Percentiles rank a stretch among this genome's conserved stretches.
Conservation (phyloP, 192 early-diverging fungal species). For the Backusella australiensis region DNA sequence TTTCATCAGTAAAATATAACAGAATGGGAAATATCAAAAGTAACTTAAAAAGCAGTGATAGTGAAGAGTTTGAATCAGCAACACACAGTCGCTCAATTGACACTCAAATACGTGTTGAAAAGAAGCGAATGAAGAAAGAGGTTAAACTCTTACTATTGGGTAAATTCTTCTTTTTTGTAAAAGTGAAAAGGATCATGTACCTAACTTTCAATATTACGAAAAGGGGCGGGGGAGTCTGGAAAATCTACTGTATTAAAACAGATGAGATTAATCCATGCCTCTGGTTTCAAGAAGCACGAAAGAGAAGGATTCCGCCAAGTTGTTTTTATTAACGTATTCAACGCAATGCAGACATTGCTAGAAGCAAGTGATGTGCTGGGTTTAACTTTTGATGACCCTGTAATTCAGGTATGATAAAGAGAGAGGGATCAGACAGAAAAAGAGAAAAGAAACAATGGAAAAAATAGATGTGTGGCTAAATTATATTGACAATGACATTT, state of each 20-base stretch:
- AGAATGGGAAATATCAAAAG: conserved; percentile 22
- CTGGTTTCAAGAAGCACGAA: conserved; percentile 40
- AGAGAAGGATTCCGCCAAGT: conserved; percentile 40
- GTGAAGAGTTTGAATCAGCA: neutral
- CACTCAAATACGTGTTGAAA: conserved; percentile 30
- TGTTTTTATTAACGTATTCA: conserved; percentile 43
- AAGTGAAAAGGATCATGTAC: neutral
- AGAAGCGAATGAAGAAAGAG: conserved; percentile 34
- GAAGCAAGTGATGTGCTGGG: conserved; percentile 32
- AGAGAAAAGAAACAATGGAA: conserved; percentile 50
- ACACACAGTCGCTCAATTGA: conserved; percentile 22
- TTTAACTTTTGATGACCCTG: neutral
- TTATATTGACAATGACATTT: neutral
- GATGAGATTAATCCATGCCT: conserved; percentile 48
- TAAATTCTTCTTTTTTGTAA: neutral
- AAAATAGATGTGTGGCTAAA: conserved; percentile 62
- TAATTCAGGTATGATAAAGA: conserved; percentile 59
- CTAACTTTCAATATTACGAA: neutral
- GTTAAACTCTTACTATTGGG: conserved; percentile 37
- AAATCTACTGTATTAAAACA: conserved; percentile 57
- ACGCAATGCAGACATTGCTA: conserved; percentile 43
- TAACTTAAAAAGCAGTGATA: neutral
- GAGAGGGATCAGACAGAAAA: conserved; percentile 58
- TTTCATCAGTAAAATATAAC: neutral
- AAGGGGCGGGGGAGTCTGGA: conserved; percentile 56